A percentile compares a stretch with the other conserved stretches of the same genome.
Evolutionary conservation across 2,329 filamentous ascomycete species (phyloP).

Genomic region (Aureobasidium sp.): DNA sequence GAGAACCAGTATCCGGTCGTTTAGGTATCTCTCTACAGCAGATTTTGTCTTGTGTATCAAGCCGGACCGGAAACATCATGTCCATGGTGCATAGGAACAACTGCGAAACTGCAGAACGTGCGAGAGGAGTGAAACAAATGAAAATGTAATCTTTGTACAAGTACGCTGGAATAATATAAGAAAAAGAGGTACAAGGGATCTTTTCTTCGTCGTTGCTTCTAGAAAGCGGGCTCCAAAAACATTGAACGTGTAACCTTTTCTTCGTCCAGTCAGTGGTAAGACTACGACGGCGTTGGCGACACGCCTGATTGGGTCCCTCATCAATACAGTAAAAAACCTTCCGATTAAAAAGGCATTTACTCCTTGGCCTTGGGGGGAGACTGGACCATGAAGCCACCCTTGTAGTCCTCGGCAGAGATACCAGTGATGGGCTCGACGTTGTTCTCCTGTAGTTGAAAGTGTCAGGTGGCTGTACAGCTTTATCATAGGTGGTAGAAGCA

Average conservation of each 20-base stretch:
- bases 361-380: conserved; percentile 28
- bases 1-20: neutral
- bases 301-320: neutral
- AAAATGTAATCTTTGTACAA: conserved; percentile 12
- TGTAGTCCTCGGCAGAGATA: conserved; percentile 71
- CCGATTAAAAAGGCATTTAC: neutral
- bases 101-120: no score
- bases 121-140: neutral
- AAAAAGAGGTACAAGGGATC: conserved; percentile 14
- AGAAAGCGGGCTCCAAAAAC: conserved; percentile 9
- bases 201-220: conserved; percentile 10
- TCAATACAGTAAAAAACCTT: neutral
- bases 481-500: conserved; percentile 17
- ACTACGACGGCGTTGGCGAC: neutral
- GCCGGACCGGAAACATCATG: neutral
- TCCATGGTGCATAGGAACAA: neutral
- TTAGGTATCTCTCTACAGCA: neutral
- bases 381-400: conserved; percentile 65
- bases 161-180: conserved; percentile 9
- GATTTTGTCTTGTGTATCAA: neutral
- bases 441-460: conserved; percentile 55
- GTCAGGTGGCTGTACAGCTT: neutral
- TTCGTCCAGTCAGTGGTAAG: conserved; percentile 3
- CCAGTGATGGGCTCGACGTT: conserved; percentile 81
- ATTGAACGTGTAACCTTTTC: conserved; percentile 10